Evolutionary conservation across 2,329 filamentous ascomycete genomes (phyloP).

Genomic region (Colletotrichum echinochloae): DNA sequence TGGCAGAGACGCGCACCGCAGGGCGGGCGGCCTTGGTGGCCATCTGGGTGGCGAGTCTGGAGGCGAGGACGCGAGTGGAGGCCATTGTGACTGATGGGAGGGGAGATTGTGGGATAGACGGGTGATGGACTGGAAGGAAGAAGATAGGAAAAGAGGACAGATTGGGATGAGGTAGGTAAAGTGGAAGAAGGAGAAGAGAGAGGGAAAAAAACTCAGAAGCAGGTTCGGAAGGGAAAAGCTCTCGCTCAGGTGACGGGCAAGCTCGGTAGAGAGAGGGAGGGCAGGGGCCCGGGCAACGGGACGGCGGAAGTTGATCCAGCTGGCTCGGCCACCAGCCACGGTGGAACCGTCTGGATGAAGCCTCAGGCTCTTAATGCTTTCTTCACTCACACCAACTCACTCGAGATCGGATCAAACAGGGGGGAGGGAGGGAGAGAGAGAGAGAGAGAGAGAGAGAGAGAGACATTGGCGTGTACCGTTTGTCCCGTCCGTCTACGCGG

Average conservation of each 20-base stretch:
- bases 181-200: conserved; percentile 55
- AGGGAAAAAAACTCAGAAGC: conserved; percentile 46
- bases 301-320: conserved; percentile 43
- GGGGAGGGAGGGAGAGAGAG: conserved; percentile 19
- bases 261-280: conserved; percentile 41
- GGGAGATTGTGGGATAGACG: conserved; percentile 54
- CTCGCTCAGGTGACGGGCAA: conserved; percentile 41
- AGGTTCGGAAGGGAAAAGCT: conserved; percentile 46
- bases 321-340: conserved; percentile 39
- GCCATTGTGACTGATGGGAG: conserved; percentile 79
- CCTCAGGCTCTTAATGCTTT: conserved; percentile 34
- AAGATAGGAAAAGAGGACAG: conserved; percentile 42
- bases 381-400: not conserved
- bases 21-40: conserved; percentile 81
- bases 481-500: conserved; percentile 2
- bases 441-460: too few species aligned
- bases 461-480: conserved; percentile 35
- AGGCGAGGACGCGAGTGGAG: conserved; percentile 80
- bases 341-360: conserved; percentile 35
- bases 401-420: conserved; percentile 38
- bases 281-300: conserved; percentile 42
- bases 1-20: conserved; percentile 74
- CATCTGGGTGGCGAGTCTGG: conserved; percentile 82
- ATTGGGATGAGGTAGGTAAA: conserved; percentile 42
- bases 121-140: conserved; percentile 42